Conservation (phyloP, 192 early-diverging fungal genomes). For the Coemansia guatemalensis region DNA sequence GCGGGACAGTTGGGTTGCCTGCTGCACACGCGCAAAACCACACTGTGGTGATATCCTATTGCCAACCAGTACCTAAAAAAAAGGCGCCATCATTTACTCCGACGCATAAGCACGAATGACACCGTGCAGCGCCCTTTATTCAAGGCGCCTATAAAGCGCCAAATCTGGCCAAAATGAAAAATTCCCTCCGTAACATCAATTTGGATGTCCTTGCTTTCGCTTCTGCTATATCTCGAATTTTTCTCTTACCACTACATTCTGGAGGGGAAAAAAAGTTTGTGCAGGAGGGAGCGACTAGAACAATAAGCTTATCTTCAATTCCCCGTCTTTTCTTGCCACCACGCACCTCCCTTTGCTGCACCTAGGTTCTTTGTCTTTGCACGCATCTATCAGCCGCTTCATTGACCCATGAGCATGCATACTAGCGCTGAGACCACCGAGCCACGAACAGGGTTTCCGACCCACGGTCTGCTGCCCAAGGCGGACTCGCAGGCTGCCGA, state of each 20-base stretch:
- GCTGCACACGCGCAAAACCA: background rate
- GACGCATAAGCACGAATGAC: background rate
- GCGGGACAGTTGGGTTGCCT: background rate
- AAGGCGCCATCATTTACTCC: background rate
- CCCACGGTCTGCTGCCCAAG: constrained; percentile 64
- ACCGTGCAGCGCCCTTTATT: background rate
- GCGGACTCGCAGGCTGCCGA: constrained; percentile 81
- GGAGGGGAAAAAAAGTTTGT: background rate
- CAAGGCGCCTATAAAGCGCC: background rate
- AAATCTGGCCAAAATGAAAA: background rate
- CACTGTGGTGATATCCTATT: background rate
- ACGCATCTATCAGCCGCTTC: background rate
- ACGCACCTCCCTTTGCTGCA: background rate
- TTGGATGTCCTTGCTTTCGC: background rate
- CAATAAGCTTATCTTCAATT: background rate
- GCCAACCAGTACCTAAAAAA: background rate
- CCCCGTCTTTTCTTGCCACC: background rate
- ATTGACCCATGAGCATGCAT: constrained; percentile 4
- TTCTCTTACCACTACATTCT: background rate
- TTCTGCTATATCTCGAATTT: background rate
- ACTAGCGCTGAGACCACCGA: constrained; percentile 16
- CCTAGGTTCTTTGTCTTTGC: background rate
- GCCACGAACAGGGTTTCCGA: constrained; percentile 67
- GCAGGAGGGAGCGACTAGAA: background rate
- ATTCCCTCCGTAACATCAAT: background rate